These are phyloP conservation scores for Fraxinus angustifolia DNA, from an alignment of 305 asterid genomes.

Conservation along the genomic window DNA sequence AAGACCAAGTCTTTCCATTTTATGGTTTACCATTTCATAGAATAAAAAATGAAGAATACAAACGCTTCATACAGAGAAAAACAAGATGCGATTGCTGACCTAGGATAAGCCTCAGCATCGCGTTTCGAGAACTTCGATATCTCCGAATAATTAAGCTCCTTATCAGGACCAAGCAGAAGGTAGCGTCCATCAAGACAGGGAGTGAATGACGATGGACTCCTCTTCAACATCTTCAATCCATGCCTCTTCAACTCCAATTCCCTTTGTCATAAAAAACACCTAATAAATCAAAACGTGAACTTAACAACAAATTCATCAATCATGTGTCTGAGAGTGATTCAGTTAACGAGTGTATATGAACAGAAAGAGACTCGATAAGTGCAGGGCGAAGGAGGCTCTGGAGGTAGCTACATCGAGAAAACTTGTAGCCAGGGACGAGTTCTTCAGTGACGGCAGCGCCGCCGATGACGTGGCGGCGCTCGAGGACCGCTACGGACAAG, in stretches of 20 bases:
- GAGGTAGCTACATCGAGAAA: slow-evolving; percentile 93
- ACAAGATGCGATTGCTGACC: slow-evolving; percentile 29
- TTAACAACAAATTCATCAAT: not conserved
- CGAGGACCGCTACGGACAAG: slow-evolving; percentile 87
- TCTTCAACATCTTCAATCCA: slow-evolving; percentile 77
- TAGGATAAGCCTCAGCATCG: slow-evolving; percentile 82
- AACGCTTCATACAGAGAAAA: not conserved
- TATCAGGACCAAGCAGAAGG: slow-evolving; percentile 76
- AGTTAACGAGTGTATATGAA: not conserved
- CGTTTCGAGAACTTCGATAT: slow-evolving; percentile 78
- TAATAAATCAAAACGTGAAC: not conserved
- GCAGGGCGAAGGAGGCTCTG: slow-evolving; percentile 95
- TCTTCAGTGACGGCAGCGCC: slow-evolving; percentile 99
- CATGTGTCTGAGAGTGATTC: not conserved
- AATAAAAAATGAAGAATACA: not conserved
- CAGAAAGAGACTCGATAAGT: slow-evolving; percentile 49
- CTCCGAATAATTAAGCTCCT: slow-evolving; percentile 61
- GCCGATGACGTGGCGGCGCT: slow-evolving; percentile 88
- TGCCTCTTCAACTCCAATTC: slow-evolving; percentile 79
- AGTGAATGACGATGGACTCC: slow-evolving; percentile 87
- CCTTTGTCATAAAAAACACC: slow-evolving; percentile 29
- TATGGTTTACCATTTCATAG: slow-evolving; percentile 4
- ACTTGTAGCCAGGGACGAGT: slow-evolving; percentile 85
- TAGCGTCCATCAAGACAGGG: slow-evolving; percentile 87
- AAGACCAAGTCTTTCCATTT: not conserved